Evolutionary conservation across 1,139 yeast species (phyloP).

Genomic region (Suhomyces ambrosiae): DNA sequence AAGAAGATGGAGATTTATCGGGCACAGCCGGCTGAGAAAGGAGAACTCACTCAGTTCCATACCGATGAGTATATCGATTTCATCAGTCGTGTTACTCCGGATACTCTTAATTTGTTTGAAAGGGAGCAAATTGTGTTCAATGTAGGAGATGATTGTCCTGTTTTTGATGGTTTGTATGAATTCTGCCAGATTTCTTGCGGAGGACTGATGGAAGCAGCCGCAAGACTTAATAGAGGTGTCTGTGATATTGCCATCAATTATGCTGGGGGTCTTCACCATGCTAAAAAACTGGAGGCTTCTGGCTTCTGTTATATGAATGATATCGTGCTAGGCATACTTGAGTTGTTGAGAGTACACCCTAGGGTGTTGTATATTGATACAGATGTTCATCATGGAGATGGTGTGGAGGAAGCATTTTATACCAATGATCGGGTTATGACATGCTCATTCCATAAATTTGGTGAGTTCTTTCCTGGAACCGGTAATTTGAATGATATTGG

Average conservation of each 20-base stretch:
- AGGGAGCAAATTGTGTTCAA: slow-evolving; percentile 93
- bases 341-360: slow-evolving; percentile 86
- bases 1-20: slow-evolving; percentile 96
- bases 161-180: slow-evolving; percentile 93
- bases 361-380: slow-evolving; percentile 92
- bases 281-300: slow-evolving; percentile 91
- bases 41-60: slow-evolving; percentile 97
- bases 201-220: slow-evolving; percentile 97
- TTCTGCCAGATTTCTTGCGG: slow-evolving; percentile 94
- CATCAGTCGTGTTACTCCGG: slow-evolving; percentile 90
- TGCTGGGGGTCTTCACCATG: slow-evolving; percentile 97
- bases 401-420: slow-evolving; percentile 97
- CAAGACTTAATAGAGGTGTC: slow-evolving; percentile 87
- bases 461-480: slow-evolving; percentile 96
- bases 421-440: slow-evolving; percentile 97
- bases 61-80: slow-evolving; percentile 97
- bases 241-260: slow-evolving; percentile 96
- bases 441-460: slow-evolving; percentile 94
- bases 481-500: slow-evolving; percentile 90
- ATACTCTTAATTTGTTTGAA: slow-evolving; percentile 84
- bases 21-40: slow-evolving; percentile 96
- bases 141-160: slow-evolving; percentile 97
- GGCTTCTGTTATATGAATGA: slow-evolving; percentile 92
- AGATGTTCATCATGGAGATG: slow-evolving; percentile 98
- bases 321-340: slow-evolving; percentile 87